phyloP scores from a whole-genome alignment of 1,284 basidiomycete species.

The Rhodotorula sp. region DNA sequence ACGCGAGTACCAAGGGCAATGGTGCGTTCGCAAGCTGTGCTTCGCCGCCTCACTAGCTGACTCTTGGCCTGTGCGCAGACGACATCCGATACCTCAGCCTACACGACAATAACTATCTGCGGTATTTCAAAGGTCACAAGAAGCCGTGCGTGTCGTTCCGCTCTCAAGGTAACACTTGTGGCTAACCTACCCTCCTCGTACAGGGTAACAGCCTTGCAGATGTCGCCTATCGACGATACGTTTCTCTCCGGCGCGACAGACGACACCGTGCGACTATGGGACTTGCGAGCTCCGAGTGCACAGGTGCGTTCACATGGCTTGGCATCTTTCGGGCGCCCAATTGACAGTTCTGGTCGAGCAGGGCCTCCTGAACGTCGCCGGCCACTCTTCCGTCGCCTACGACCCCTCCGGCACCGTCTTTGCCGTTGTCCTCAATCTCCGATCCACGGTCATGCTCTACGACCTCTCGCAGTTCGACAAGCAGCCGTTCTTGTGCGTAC shows the following conservation, averaged over 20 bases:
- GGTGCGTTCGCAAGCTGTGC: conserved; percentile 49
- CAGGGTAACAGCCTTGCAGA: conserved; percentile 81
- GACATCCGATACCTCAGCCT: conserved; percentile 91
- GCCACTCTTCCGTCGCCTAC: conserved; percentile 80
- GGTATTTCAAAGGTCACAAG: conserved; percentile 94
- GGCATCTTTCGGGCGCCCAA: neutral
- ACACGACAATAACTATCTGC: conserved; percentile 92
- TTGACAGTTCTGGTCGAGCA: conserved; percentile 51
- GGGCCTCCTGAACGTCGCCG: conserved; percentile 57
- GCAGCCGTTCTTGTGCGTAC: conserved; percentile 79
- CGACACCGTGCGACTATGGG: conserved; percentile 95
- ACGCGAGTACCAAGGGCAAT: conserved; percentile 93
- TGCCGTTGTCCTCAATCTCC: conserved; percentile 84
- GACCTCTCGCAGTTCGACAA: conserved; percentile 86
- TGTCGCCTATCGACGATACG: conserved; percentile 89
- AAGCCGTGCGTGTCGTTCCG: conserved; percentile 55
- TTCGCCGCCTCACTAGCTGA: neutral
- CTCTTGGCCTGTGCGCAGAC: conserved; percentile 50
- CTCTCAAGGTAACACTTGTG: rapidly evolving
- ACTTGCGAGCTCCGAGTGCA: conserved; percentile 75
- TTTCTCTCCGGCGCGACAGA: conserved; percentile 94
- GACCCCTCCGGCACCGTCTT: conserved; percentile 87
- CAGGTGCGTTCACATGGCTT: conserved; percentile 52
- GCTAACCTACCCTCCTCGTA: neutral
- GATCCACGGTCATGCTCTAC: conserved; percentile 79